Evolutionary conservation across 345 rosid species (phyloP).

Genomic region (Excoecaria agallocha): DNA sequence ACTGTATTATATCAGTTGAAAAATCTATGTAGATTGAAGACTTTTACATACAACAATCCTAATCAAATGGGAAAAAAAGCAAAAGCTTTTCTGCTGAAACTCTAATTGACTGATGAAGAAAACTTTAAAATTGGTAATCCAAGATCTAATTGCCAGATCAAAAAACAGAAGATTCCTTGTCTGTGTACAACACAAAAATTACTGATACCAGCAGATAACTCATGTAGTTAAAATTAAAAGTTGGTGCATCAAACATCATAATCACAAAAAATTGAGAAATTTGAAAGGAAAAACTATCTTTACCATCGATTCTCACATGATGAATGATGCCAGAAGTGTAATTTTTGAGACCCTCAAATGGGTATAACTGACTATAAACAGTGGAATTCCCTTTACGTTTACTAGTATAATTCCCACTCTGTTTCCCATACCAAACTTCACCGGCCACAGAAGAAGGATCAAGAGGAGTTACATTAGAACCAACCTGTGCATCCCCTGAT

Average conservation of each 20-base stretch:
- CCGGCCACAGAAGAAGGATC: constrained; percentile 55
- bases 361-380: constrained; percentile 74
- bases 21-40: neutral
- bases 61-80: neutral
- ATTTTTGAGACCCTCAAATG: constrained; percentile 72
- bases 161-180: neutral
- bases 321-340: constrained; percentile 86
- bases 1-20: neutral
- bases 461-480: constrained; percentile 52
- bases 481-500: constrained; percentile 70
- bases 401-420: constrained; percentile 42
- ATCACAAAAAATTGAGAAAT: neutral
- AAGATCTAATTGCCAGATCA: neutral
- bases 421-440: constrained; percentile 70
- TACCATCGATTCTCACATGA: constrained; percentile 73
- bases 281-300: neutral
- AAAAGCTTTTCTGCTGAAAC: neutral
- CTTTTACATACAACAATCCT: neutral
- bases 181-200: too few species aligned
- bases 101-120: neutral
- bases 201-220: too few species aligned
- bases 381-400: constrained; percentile 46
- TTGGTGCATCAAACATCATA: neutral
- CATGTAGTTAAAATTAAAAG: too few species aligned
- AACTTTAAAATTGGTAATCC: neutral